Conservation (phyloP, 805 yeast genomes). For the Vanderwaltozyma tropicalis region DNA sequence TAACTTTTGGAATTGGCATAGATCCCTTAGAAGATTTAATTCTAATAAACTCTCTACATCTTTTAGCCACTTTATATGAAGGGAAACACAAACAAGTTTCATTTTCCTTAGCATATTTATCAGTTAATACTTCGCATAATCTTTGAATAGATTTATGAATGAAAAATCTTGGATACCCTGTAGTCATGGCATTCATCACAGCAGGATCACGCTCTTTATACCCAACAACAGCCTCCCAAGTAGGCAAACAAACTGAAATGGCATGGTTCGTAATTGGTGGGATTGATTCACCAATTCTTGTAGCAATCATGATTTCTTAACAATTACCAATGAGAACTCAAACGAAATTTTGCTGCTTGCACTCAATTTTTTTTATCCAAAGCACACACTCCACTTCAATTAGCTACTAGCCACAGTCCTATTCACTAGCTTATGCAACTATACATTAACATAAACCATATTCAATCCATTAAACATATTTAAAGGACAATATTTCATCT, state of each 20-base stretch:
- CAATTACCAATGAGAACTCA: background rate
- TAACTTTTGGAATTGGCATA: slow-evolving; percentile 26
- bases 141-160: slow-evolving; percentile 52
- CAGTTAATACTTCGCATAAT: slow-evolving; percentile 43
- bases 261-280: slow-evolving; percentile 89
- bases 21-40: slow-evolving; percentile 27
- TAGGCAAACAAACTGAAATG: slow-evolving; percentile 87
- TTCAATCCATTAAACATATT: too few species aligned
- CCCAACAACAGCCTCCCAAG: slow-evolving; percentile 89
- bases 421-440: too few species aligned
- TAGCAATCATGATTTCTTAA: background rate
- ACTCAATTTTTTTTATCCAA: too few species aligned
- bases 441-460: background rate
- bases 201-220: slow-evolving; percentile 84
- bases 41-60: slow-evolving; percentile 73
- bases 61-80: slow-evolving; percentile 63
- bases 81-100: slow-evolving; percentile 73
- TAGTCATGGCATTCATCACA: slow-evolving; percentile 54
- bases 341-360: too few species aligned
- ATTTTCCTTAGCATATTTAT: slow-evolving; percentile 67
- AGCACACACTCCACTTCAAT: too few species aligned
- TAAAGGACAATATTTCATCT: too few species aligned
- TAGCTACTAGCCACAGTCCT: too few species aligned
- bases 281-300: slow-evolving; percentile 64
- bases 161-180: slow-evolving; percentile 71